Percentiles rank a stretch among this genome's conserved stretches.
Evolutionary conservation across 805 yeast genomes (phyloP).

Genomic region (Myxozyma geophila): DNA sequence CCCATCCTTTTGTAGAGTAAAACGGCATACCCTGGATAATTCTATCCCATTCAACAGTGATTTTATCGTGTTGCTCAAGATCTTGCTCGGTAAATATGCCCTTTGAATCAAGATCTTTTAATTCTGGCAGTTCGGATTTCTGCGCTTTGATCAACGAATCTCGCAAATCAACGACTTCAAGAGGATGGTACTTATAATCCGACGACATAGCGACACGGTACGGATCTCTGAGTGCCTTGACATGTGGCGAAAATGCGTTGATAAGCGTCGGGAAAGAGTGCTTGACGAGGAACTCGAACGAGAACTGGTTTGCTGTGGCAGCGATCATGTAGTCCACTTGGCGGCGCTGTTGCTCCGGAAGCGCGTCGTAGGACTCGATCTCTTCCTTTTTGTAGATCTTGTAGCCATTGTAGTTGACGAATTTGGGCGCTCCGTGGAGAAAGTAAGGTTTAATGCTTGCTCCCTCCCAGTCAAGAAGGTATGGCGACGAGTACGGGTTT

Average conservation of each 20-base stretch:
- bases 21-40: constrained; percentile 75
- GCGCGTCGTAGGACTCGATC: constrained; percentile 66
- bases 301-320: constrained; percentile 86
- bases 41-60: constrained; percentile 68
- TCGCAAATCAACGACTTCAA: constrained; percentile 50
- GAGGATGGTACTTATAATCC: constrained; percentile 36
- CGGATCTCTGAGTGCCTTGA: constrained; percentile 56
- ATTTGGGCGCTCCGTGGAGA: constrained; percentile 77
- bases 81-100: constrained; percentile 62
- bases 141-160: constrained; percentile 42
- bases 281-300: constrained; percentile 82
- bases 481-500: constrained; percentile 42
- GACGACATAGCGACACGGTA: constrained; percentile 32
- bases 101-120: constrained; percentile 54
- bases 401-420: constrained; percentile 85
- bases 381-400: constrained; percentile 81
- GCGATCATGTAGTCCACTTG: constrained; percentile 85
- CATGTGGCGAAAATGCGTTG: constrained; percentile 78
- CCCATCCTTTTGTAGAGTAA: constrained; percentile 91
- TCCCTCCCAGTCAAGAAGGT: constrained; percentile 83
- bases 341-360: constrained; percentile 73
- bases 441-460: constrained; percentile 80
- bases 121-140: constrained; percentile 40
- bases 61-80: constrained; percentile 60
- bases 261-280: constrained; percentile 67